A percentile compares a stretch with the other conserved stretches of the same genome.
These are phyloP conservation scores for Geotrichum histeridarum DNA, from an alignment of 1,139 yeast genomes.

Conservation along the genomic window DNA sequence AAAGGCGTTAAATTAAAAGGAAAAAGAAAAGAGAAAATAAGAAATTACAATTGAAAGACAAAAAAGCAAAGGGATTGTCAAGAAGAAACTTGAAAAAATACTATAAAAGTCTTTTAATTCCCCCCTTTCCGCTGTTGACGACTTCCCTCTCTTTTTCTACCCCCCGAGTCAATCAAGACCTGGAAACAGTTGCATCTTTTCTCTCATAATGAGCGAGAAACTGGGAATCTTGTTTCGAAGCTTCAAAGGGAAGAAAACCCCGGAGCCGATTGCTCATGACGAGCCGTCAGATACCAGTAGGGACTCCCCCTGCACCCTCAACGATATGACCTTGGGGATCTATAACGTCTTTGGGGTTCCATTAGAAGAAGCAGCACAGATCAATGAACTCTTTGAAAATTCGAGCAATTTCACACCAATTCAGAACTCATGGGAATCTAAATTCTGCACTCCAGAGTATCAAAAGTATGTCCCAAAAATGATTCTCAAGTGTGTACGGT, in stretches of 20 bases:
- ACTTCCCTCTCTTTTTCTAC: neutral
- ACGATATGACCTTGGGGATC: neutral
- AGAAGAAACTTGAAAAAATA: too few species aligned
- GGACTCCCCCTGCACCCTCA: neutral
- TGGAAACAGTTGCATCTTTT: neutral
- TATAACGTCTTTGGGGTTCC: constrained; percentile 31
- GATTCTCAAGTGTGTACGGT: constrained; percentile 26
- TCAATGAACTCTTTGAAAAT: constrained; percentile 8
- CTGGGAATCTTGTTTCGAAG: neutral
- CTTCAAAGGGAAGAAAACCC: constrained; percentile 9
- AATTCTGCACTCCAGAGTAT: constrained; percentile 20
- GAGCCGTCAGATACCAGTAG: neutral
- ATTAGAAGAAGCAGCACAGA: constrained; percentile 27
- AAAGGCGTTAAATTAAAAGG: too few species aligned
- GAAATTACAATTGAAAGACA: too few species aligned
- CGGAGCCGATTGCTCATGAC: constrained; percentile 8
- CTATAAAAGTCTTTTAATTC: neutral
- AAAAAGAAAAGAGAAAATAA: neutral
- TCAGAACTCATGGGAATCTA: constrained; percentile 16
- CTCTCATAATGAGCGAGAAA: constrained; percentile 1
- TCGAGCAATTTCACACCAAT: constrained; percentile 3
- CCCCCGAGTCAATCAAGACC: neutral
- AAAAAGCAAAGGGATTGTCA: too few species aligned
- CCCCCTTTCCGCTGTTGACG: neutral
- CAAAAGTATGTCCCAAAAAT: constrained; percentile 27